A percentile compares a stretch with the other conserved stretches of the same genome.
Conservation (phyloP, 192 early-diverging fungal genomes). For the Coemansia sp. region DNA sequence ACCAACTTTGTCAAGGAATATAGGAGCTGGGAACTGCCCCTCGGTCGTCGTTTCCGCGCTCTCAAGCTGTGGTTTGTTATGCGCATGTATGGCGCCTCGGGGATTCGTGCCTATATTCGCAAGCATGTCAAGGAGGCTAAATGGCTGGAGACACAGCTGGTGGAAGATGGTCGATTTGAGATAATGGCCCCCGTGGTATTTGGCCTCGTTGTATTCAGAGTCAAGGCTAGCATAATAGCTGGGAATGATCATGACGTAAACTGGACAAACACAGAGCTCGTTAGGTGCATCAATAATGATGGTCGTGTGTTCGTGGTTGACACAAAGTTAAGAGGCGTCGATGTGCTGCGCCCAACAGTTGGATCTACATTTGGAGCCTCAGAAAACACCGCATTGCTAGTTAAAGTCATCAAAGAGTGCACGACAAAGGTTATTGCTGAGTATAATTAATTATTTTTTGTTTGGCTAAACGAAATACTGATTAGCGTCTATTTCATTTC, state of each 20-base stretch:
- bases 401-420: conserved; percentile 15
- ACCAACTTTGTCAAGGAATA: conserved; percentile 55
- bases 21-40: conserved; percentile 60
- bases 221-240: conserved; percentile 35
- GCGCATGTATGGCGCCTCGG: conserved; percentile 58
- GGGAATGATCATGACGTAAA: conserved; percentile 9
- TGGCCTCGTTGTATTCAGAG: conserved; percentile 53
- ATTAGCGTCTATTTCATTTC: too few species aligned
- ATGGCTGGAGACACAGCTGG: conserved; percentile 39
- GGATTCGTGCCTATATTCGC: conserved; percentile 57
- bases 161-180: conserved; percentile 50
- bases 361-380: conserved; percentile 29
- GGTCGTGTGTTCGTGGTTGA: conserved; percentile 47
- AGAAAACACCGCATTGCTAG: conserved; percentile 18
- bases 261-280: conserved; percentile 28
- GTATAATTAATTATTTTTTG: too few species aligned
- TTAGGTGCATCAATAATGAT: conserved; percentile 32
- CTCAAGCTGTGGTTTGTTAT: conserved; percentile 69
- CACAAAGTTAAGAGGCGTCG: conserved; percentile 34
- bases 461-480: too few species aligned
- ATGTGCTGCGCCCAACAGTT: conserved; percentile 37
- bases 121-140: conserved; percentile 39
- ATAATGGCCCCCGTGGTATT: conserved; percentile 47
- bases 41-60: conserved; percentile 61
- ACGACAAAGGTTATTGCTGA: conserved; percentile 14